Evolutionary conservation across 257 asterid species (phyloP).

Genomic region (Nicotiana benthamiana): DNA sequence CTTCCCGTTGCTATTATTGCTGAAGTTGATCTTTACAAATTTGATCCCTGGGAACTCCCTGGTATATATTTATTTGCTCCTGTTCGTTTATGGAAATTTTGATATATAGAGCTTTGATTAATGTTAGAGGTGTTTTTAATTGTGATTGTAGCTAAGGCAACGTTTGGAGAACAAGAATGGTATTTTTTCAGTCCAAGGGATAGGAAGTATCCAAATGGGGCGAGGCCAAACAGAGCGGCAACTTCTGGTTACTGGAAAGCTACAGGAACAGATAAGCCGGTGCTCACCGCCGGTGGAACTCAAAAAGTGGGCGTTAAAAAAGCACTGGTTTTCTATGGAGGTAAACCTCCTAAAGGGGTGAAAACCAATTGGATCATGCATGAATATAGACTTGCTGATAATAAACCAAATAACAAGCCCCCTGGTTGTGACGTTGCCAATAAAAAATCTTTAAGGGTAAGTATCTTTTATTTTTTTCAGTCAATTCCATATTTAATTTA

Average conservation of each 20-base stretch:
- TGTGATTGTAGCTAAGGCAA: conserved; percentile 29
- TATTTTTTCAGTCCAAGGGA: conserved; percentile 45
- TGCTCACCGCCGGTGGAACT: conserved; percentile 38
- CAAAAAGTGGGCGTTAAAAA: conserved; percentile 48
- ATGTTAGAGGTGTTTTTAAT: neutral
- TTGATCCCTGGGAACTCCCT: conserved; percentile 58
- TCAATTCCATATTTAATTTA: neutral
- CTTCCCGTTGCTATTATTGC: conserved; percentile 45
- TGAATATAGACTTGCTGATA: conserved; percentile 35
- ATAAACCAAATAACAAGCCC: conserved; percentile 27
- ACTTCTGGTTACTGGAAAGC: conserved; percentile 58
- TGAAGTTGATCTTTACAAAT: conserved; percentile 44
- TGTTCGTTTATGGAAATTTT: neutral
- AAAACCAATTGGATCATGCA: conserved; percentile 52
- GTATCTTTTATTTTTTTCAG: neutral
- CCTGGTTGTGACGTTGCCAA: conserved; percentile 35
- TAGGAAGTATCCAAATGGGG: conserved; percentile 46
- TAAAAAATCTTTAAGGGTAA: conserved; percentile 69
- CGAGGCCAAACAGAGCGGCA: conserved; percentile 43
- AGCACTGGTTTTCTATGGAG: conserved; percentile 44
- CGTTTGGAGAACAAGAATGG: conserved; percentile 50
- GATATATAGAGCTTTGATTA: neutral
- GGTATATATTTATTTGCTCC: conserved; percentile 9
- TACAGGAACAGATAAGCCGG: conserved; percentile 56
- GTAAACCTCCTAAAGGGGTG: conserved; percentile 44